Conservation (phyloP, 2,329 filamentous ascomycete genomes). For the Nemania bipapillata region DNA sequence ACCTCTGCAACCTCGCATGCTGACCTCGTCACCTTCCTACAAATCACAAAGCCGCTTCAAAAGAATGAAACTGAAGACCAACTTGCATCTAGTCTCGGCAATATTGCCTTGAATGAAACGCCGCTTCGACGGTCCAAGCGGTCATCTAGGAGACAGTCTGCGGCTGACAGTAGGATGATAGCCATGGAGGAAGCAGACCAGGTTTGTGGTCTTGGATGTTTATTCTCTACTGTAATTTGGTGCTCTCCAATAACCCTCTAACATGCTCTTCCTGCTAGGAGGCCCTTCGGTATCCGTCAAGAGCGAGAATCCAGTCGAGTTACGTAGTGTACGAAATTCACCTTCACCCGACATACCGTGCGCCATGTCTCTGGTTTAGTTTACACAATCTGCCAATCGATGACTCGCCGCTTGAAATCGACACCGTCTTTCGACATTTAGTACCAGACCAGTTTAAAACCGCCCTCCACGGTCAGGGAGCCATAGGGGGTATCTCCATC, state of each 20-base stretch:
- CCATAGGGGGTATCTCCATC: conserved; percentile 78
- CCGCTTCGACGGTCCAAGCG: conserved; percentile 8
- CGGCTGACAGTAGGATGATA: conserved; percentile 60
- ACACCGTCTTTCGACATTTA: conserved; percentile 75
- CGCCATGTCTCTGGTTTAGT: conserved; percentile 80
- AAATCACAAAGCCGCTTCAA: conserved; percentile 66
- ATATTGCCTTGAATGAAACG: conserved; percentile 57
- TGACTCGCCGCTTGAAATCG: conserved; percentile 69
- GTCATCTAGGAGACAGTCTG: conserved; percentile 22
- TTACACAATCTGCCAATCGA: conserved; percentile 67
- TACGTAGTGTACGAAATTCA: conserved; percentile 78
- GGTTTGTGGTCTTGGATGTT: conserved; percentile 52
- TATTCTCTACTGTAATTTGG: conserved; percentile 8
- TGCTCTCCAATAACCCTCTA: conserved; percentile 1
- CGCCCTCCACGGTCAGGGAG: conserved; percentile 68
- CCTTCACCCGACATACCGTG: conserved; percentile 77
- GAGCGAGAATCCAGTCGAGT: conserved; percentile 51
- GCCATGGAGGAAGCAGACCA: conserved; percentile 64
- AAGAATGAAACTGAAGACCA: conserved; percentile 57
- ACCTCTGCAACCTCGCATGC: conserved; percentile 55
- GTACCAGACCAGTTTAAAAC: conserved; percentile 74
- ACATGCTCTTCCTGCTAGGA: conserved; percentile 51
- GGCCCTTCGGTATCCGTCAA: conserved; percentile 50
- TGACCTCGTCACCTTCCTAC: conserved; percentile 62
- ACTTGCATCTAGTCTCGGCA: conserved; percentile 59